These are phyloP conservation scores for Metarhizium humberi DNA, from an alignment of 2,329 filamentous ascomycete species.

Conservation along the genomic window DNA sequence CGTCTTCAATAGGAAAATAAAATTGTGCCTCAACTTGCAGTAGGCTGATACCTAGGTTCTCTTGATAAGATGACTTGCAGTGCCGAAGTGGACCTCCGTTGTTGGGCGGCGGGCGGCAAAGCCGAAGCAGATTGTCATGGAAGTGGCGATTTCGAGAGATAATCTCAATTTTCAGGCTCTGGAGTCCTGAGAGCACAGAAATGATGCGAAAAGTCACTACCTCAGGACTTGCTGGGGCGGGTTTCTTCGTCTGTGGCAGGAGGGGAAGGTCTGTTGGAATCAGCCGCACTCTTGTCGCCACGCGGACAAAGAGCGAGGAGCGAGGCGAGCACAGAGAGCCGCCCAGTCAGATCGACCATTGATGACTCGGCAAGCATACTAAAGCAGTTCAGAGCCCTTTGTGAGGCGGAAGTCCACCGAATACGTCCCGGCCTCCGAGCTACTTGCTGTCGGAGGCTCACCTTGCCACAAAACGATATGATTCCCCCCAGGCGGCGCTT, in stretches of 20 bases:
- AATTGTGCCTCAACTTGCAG: not conserved
- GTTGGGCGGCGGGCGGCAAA: not conserved
- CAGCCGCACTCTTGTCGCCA: not conserved
- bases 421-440: not conserved
- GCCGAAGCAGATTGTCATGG: not conserved
- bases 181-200: too few species aligned
- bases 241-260: too few species aligned
- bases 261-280: not conserved
- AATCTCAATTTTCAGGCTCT: too few species aligned
- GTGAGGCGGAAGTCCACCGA: constrained; percentile 2
- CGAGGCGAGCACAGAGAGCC: not conserved
- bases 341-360: too few species aligned
- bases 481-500: not conserved
- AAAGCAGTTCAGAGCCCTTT: not conserved
- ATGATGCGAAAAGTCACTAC: not conserved
- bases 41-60: not conserved
- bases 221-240: too few species aligned
- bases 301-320: not conserved
- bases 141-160: too few species aligned
- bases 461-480: not conserved
- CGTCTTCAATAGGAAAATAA: not conserved
- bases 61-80: not conserved
- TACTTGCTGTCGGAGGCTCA: constrained; percentile 1
- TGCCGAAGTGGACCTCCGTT: not conserved
- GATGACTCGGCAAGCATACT: too few species aligned